Base-by-base conservation (phyloP, 768 basidiomycete genomes). In the Macrocybe gigantea region DNA sequence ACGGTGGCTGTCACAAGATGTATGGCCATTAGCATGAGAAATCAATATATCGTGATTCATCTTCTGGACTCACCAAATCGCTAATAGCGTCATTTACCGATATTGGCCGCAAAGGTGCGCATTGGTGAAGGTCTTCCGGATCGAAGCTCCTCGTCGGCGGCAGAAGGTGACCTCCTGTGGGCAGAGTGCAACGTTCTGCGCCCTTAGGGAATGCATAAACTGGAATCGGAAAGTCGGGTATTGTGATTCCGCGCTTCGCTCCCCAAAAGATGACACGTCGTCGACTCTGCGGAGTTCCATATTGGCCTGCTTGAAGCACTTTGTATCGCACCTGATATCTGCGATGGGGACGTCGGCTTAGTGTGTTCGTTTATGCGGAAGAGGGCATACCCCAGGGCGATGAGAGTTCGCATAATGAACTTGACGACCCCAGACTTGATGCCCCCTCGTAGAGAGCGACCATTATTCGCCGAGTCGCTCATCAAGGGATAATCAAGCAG, bases 281-380 rank as follows among this genome's bases (percentile, higher is more conserved):
- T 7, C 88, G 78, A 40, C 72, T 68, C 64, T 90, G 88, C 12
- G 88, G 85, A 14, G 77, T 74, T 29, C 88, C 88, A 61, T 88
- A 88, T 33, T 81, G 79, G 0, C 73, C 79, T 15, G 86, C 82
- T 56, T 90, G 83, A 0, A 88, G 66, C 11, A 83, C 64, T n/a
- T 74, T 77, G 62, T 75, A 79, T 13, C 70, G 76, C 2, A 77
- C 79, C 64, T 90, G 87, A 57, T 89, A 89, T 1, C 80, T 81
- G 46, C 11, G 36, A 22, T 22, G 22, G 22, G 22, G 22, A 22
- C 4, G 10, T 14, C 8, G 15, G 10, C 30, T 30, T 15, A 45
- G 45, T 5, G 45, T 5, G 29, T 35, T 13, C 5, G 3, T 11
- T 45, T 29, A 7, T 11, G 29, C 34, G n/a, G 33, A 9, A 31